Conservation (phyloP, 177 flowering plant genomes). For the Vitis hybrid region DNA sequence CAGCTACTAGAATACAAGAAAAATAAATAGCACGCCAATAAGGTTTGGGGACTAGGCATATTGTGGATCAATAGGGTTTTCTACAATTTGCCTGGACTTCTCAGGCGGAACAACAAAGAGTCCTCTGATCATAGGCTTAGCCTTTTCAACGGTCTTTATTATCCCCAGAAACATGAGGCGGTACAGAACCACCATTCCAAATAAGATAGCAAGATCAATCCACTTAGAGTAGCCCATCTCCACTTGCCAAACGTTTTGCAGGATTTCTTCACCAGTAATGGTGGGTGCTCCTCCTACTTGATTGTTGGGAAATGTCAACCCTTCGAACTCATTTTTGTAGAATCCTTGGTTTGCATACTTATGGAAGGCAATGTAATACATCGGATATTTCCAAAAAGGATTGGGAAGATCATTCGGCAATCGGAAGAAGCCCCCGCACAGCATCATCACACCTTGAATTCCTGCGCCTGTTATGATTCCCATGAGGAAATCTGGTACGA, state of each 20-base stretch:
- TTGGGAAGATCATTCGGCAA: constrained; percentile 51
- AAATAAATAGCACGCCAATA: too few relatives aligned
- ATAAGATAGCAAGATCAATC: constrained; percentile 37
- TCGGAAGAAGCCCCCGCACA: constrained; percentile 46
- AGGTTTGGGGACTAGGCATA: too few relatives aligned
- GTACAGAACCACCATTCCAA: constrained; percentile 40
- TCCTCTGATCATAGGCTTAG: constrained; percentile 24
- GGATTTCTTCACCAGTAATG: constrained; percentile 35
- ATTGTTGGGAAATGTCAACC: constrained; percentile 29
- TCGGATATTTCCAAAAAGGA: constrained; percentile 50
- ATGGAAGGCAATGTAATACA: constrained; percentile 50
- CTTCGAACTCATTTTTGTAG: constrained; percentile 46
- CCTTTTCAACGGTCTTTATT: constrained; percentile 33
- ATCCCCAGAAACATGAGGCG: constrained; percentile 32
- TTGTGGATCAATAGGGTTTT: constrained; percentile 4
- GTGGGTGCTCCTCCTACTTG: constrained; percentile 17
- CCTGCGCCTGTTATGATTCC: constrained; percentile 59
- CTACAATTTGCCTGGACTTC: neutral
- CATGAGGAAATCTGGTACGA: constrained; percentile 63
- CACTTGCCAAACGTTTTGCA: constrained; percentile 34
- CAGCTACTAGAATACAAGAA: too few relatives aligned
- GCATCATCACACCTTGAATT: constrained; percentile 50
- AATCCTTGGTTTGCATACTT: constrained; percentile 46
- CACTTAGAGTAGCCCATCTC: constrained; percentile 48
- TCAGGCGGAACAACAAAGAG: neutral